Base-by-base conservation (phyloP, 2,329 filamentous ascomycete genomes). In the Pyrenochaeta sp. region DNA sequence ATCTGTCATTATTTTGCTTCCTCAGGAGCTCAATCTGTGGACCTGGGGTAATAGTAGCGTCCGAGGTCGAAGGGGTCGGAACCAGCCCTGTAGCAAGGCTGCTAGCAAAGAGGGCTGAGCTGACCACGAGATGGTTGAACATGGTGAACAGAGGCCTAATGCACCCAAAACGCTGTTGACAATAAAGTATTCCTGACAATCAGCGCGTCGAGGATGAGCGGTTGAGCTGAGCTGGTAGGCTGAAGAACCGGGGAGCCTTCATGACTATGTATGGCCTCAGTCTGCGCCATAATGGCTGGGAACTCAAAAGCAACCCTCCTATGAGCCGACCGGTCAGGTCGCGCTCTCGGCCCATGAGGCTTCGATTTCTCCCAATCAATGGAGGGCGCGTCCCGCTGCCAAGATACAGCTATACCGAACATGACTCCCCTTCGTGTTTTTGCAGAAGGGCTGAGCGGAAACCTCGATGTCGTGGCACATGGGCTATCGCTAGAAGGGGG, bases 1-100 rank as follows among this genome's bases (percentile, higher is more conserved):
- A 61, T 9, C 48, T 43, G 24, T 52, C 46, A 23, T 61, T 36
- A 34, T 60, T 55, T 29, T 64, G 62, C 29, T 55, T 63, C 27
- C 43, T 58, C 4, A 63, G 39, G 3, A 65, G 48, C 40, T 64
- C 57, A 23, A 51, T 27, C 14, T 58, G 36, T 7, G 61, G 58
- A 7, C 53, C 58, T 17, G 51, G 46, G 19, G 63, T 65, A 19
- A 65, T 65, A 10, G 60, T 60, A 14, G 61, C 54, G 18, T 59
- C 55, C n/a, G 53, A 36, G 7, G 39, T 34, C 13, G 38, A 36
- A n/a, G 43, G 48, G 6, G 58, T 44, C 15, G 55, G 36, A 13
- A 48, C 47, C 11, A 58, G 34, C 6, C 52, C 19, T 20, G 41
- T 27, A 17, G 52, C 57, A 44, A 53, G 41, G 55, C 49, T 56